Conservation (phyloP, 2,329 filamentous ascomycete genomes). For the Talaromyces rugulosus region DNA sequence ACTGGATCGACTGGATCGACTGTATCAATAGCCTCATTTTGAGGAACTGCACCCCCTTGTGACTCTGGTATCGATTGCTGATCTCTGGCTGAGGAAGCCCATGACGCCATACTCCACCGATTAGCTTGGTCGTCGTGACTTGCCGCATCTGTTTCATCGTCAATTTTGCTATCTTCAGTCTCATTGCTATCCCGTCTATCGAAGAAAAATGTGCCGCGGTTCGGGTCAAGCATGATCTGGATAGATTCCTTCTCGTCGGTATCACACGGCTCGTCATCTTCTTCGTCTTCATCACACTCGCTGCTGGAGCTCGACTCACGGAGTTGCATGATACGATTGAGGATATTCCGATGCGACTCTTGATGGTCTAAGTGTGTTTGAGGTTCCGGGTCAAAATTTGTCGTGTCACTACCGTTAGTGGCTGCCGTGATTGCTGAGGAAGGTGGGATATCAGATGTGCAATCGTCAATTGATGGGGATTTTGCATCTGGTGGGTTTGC, state of each 20-base stretch:
- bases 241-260: conserved; percentile 48
- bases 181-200: conserved; percentile 31
- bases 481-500: conserved; percentile 14
- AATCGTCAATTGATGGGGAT: conserved; percentile 10
- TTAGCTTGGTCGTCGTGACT: conserved; percentile 23
- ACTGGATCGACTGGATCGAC: conserved; percentile 16
- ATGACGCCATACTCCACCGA: conserved; percentile 44
- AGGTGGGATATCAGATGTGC: conserved; percentile 47
- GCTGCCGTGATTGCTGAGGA: conserved; percentile 56
- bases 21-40: conserved; percentile 29
- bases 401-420: conserved; percentile 60
- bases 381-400: conserved; percentile 64
- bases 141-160: conserved; percentile 17
- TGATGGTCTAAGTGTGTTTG: conserved; percentile 54
- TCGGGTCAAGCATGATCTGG: conserved; percentile 50
- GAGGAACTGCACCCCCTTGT: conserved; percentile 33
- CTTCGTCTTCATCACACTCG: conserved; percentile 35
- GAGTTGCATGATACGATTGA: conserved; percentile 47
- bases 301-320: conserved; percentile 42
- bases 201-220: conserved; percentile 35
- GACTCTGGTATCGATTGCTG: conserved; percentile 28
- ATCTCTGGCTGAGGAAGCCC: conserved; percentile 39
- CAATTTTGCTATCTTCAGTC: conserved; percentile 16
- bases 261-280: conserved; percentile 30
- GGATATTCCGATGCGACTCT: conserved; percentile 38